phyloP scores from a whole-genome alignment of 768 basidiomycete genomes.

The Mycena amicta region DNA sequence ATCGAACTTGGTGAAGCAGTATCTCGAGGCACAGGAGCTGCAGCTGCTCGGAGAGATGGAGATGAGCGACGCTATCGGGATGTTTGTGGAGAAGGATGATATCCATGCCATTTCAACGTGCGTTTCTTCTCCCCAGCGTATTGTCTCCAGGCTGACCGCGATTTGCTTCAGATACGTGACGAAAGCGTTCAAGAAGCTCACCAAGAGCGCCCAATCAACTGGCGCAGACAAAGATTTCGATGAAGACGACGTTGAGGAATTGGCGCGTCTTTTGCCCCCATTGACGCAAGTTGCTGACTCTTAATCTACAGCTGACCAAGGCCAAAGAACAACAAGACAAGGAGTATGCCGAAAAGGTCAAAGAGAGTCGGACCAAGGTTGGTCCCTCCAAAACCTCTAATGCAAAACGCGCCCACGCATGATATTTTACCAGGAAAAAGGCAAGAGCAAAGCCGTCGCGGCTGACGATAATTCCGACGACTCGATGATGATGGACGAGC shows the following conservation, averaged over 20 bases:
- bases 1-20: slow-evolving; percentile 88
- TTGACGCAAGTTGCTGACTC: background rate
- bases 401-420: too few species aligned
- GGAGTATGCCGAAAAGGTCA: slow-evolving; percentile 54
- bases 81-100: slow-evolving; percentile 98
- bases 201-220: slow-evolving; percentile 69
- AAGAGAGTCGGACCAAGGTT: slow-evolving; percentile 49
- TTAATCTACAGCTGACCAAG: slow-evolving; percentile 54
- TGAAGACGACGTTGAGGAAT: slow-evolving; percentile 76
- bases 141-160: background rate
- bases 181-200: slow-evolving; percentile 57
- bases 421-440: slow-evolving; percentile 47
- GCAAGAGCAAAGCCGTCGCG: slow-evolving; percentile 45
- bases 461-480: slow-evolving; percentile 63
- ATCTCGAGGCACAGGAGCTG: slow-evolving; percentile 88
- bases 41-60: slow-evolving; percentile 88
- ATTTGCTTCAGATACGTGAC: slow-evolving; percentile 60
- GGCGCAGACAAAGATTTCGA: slow-evolving; percentile 52
- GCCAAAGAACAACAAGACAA: slow-evolving; percentile 73
- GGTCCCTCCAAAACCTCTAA: background rate
- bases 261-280: slow-evolving; percentile 45
- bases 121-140: slow-evolving; percentile 35
- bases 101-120: slow-evolving; percentile 88
- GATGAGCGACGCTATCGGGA: slow-evolving; percentile 92
- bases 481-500: slow-evolving; percentile 80